Evolutionary conservation across 306 rosid species (phyloP).

Genomic region (Calophaca sinica): DNA sequence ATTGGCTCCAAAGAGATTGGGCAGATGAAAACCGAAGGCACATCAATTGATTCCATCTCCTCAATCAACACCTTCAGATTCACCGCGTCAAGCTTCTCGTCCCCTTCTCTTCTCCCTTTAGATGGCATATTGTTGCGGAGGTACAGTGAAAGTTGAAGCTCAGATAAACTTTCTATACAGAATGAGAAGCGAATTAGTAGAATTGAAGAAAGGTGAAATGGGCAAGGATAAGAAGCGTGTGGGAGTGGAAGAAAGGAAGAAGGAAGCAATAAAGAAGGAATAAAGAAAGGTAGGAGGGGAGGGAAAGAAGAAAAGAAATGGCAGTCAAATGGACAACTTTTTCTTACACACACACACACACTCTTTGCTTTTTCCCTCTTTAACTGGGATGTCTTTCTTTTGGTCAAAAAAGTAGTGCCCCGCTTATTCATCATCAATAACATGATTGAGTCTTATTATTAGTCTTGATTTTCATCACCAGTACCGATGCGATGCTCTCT

Average conservation of each 20-base stretch:
- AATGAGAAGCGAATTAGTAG: background rate
- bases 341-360: constrained; percentile 1
- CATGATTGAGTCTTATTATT: constrained; percentile 38
- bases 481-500: constrained; percentile 56
- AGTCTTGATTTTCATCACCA: constrained; percentile 51
- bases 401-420: constrained; percentile 62
- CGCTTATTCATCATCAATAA: constrained; percentile 42
- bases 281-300: background rate
- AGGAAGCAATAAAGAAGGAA: background rate
- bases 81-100: background rate
- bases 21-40: constrained; percentile 78
- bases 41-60: constrained; percentile 67
- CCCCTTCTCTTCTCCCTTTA: no score
- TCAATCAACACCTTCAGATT: constrained; percentile 72
- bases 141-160: no score
- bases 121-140: no score
- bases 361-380: background rate
- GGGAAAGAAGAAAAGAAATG: constrained; percentile 19
- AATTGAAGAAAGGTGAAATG: constrained; percentile 13
- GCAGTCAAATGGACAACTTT: constrained; percentile 53
- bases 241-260: constrained; percentile 43
- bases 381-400: constrained; percentile 33
- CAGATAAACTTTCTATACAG: no score
- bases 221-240: constrained; percentile 55
- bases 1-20: constrained; percentile 84